These are phyloP conservation scores for Phytopythium montanum DNA, from an alignment of 352 stramenopile species.

Conservation along the genomic window DNA sequence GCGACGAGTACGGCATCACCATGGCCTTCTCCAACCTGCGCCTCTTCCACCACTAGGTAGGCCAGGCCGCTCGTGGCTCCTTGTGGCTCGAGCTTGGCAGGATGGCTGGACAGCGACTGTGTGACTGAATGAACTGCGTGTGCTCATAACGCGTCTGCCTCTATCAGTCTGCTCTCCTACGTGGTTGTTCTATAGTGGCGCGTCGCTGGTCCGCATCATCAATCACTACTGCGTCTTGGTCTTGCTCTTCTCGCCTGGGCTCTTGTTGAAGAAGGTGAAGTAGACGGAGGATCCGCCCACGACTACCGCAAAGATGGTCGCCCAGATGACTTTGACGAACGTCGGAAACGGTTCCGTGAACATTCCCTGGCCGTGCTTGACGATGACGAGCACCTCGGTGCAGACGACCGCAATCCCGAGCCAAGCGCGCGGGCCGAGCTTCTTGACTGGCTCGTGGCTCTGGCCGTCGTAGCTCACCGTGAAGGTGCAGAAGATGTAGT, in stretches of 20 bases:
- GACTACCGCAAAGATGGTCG: slow-evolving; percentile 66
- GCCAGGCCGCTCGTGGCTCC: background rate
- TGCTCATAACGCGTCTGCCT: background rate
- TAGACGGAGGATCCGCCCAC: slow-evolving; percentile 81
- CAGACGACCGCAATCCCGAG: slow-evolving; percentile 76
- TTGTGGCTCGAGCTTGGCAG: background rate
- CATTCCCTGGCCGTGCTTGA: slow-evolving; percentile 85
- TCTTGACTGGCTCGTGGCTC: slow-evolving; percentile 63
- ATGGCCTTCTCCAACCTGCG: slow-evolving; percentile 98
- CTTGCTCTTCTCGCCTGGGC: background rate
- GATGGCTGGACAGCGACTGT: background rate
- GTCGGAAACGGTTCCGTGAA: slow-evolving; percentile 85
- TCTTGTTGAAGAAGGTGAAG: slow-evolving; percentile 75
- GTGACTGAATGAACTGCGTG: background rate
- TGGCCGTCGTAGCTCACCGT: slow-evolving; percentile 58
- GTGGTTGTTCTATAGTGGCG: background rate
- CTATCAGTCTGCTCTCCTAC: background rate
- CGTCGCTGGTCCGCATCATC: too few relatives aligned
- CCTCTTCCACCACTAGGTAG: slow-evolving; percentile 99
- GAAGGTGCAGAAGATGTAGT: slow-evolving; percentile 89
- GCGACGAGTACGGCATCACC: slow-evolving; percentile 98
- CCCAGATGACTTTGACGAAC: slow-evolving; percentile 80
- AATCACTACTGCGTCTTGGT: slow-evolving; percentile 32
- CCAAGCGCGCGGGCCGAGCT: slow-evolving; percentile 79
- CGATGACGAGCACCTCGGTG: slow-evolving; percentile 74